These are phyloP conservation scores for Castanea mollissima DNA, from an alignment of 306 rosid species.

Conservation along the genomic window DNA sequence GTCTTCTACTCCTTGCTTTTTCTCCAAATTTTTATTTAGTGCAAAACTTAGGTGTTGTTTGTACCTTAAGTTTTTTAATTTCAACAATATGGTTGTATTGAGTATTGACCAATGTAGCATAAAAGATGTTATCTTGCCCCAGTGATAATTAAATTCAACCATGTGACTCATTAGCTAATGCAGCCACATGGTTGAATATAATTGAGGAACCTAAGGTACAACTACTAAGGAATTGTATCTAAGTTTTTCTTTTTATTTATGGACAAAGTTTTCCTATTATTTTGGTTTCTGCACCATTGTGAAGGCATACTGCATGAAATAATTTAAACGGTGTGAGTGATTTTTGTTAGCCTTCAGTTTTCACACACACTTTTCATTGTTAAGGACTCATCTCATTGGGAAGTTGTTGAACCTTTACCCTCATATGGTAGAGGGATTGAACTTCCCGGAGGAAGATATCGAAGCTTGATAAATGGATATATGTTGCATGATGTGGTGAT, in stretches of 20 bases:
- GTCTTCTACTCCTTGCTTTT: slow-evolving; percentile 20
- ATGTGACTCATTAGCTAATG: too few species aligned
- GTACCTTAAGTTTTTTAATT: too few species aligned
- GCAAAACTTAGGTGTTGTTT: too few species aligned
- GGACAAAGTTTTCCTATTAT: background rate
- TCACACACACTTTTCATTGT: slow-evolving; percentile 22
- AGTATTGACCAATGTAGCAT: too few species aligned
- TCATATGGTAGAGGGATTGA: slow-evolving; percentile 93
- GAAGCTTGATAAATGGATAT: slow-evolving; percentile 88
- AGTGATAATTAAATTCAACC: too few species aligned
- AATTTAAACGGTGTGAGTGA: background rate
- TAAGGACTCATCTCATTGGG: slow-evolving; percentile 85
- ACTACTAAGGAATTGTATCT: too few species aligned
- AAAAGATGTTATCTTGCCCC: too few species aligned
- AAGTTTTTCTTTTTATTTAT: too few species aligned
- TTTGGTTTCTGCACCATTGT: background rate
- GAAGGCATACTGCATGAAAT: background rate
- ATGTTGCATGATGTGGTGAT: slow-evolving; percentile 77
- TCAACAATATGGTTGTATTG: too few species aligned
- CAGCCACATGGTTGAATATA: too few species aligned
- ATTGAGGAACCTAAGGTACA: too few species aligned
- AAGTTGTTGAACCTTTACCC: slow-evolving; percentile 75
- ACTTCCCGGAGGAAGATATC: slow-evolving; percentile 77
- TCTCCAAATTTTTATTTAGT: background rate
- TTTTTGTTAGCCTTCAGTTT: slow-evolving; percentile 12